A percentile compares a stretch with the other conserved stretches of the same genome.
These are phyloP conservation scores for Leishmania braziliensis DNA, from an alignment of 208 protist genomes.

Conservation along the genomic window DNA sequence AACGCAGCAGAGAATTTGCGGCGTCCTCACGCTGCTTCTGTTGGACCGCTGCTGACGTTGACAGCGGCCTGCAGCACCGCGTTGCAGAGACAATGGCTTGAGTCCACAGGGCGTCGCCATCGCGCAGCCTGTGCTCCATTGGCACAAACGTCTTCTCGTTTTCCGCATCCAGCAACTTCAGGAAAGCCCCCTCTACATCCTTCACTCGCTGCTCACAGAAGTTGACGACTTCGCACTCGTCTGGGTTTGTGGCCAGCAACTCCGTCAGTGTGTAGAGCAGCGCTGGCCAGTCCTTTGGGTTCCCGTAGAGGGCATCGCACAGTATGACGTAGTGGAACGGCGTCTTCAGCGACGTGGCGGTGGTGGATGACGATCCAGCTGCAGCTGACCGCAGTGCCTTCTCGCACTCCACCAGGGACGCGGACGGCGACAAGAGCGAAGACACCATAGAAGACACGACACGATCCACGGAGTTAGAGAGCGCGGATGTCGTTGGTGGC, in stretches of 20 bases:
- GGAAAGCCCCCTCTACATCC: constrained; percentile 78
- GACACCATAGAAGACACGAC: constrained; percentile 32
- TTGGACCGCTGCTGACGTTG: constrained; percentile 3
- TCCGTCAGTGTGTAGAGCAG: constrained; percentile 86
- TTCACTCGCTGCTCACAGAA: constrained; percentile 91
- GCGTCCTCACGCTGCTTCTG: constrained; percentile 26
- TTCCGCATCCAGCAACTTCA: constrained; percentile 60
- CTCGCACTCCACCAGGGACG: constrained; percentile 39
- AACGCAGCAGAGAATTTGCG: constrained; percentile 18
- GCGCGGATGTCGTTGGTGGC: not conserved
- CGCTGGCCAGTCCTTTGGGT: constrained; percentile 81
- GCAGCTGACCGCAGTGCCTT: constrained; percentile 10
- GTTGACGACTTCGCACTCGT: constrained; percentile 72
- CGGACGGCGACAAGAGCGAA: constrained; percentile 33
- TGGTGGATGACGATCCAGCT: not conserved
- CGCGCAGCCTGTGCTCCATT: constrained; percentile 3
- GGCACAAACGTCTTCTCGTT: constrained; percentile 38
- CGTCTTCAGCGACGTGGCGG: not conserved
- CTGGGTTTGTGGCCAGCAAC: constrained; percentile 58
- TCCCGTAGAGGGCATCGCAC: constrained; percentile 91
- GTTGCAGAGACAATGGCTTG: constrained; percentile 13
- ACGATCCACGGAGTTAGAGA: not conserved
- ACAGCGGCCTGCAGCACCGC: constrained; percentile 2
- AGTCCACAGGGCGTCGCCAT: constrained; percentile 25
- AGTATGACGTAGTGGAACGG: constrained; percentile 62